Evolutionary conservation across 2,329 filamentous ascomycete species (phyloP), one percentile per base, ranked within the genome.

Genomic region (Apiospora saccharicola): DNA sequence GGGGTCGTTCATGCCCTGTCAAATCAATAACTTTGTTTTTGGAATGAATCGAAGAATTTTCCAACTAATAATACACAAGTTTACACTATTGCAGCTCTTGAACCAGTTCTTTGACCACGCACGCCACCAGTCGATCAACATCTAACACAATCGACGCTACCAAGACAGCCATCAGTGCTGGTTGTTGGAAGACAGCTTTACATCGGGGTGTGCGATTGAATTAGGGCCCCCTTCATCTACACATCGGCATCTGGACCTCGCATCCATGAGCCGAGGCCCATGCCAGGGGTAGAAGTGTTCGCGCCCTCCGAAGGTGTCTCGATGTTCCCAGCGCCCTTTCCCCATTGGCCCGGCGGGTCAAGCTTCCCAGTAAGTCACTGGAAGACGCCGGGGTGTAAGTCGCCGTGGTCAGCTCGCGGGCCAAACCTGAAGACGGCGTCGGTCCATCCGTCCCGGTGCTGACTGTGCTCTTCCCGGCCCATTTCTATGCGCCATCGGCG

Each of bases 391-490:
- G 51, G 67, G 14, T 22, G 46, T 22, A n/a, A 22, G 22, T n/a
- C 19, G 46, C 46, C 22, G 7, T 49, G 46, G 6, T n/a, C 7
- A 22, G 22, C 46, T 3, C 71, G 71, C n/a, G 46, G 8, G 46
- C 4, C 19, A 3, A 41, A 57, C n/a, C 70, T 71, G 6, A 74
- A 43, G 12, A 61, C 71, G 10, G 72, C 73, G 37, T 79, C 76
- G 22, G 71, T 24, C 77, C 82, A 85, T 84, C 84, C 85, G 44
- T 80, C 71, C 22, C 73, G 74, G 75, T 83, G 83, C 78, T 86
- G 83, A 83, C 83, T 26, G 84, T 83, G n/a, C 85, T 82, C 37
- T 85, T 85, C 26, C 26, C 26, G 26, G 37, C 82, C 81, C 13
- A 84, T 86, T 1, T 81, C 82, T 71, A 84, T 79, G 80, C 86